Percentiles rank a stretch among this genome's conserved stretches.
phyloP scores from a whole-genome alignment of 306 rosid genomes.

The Pterocarpus santalinus region DNA sequence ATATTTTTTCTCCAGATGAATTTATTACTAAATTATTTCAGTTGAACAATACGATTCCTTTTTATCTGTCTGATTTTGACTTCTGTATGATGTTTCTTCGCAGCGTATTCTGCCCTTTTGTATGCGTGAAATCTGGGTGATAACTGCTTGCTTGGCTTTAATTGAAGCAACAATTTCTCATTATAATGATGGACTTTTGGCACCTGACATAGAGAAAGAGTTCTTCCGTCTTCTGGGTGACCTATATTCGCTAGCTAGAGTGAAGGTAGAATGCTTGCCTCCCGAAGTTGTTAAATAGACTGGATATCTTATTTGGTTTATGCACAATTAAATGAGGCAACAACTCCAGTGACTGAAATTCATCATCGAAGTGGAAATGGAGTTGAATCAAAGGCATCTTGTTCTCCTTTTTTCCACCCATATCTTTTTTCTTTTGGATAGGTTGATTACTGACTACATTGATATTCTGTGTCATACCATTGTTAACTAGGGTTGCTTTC shows the following conservation, averaged over 20 bases:
- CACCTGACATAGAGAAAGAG: conserved; percentile 87
- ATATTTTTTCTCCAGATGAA: conserved; percentile 24
- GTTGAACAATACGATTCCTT: conserved; percentile 43
- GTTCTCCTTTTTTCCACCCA: conserved; percentile 14
- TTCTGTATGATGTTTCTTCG: conserved; percentile 54
- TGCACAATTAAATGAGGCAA: conserved; percentile 40
- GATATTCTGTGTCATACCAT: conserved; percentile 28
- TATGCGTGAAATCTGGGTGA: conserved; percentile 96
- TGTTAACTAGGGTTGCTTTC: conserved; percentile 37
- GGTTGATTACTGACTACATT: conserved; percentile 30
- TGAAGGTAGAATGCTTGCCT: conserved; percentile 70
- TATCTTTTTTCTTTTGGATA: conserved; percentile 32
- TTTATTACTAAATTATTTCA: conserved; percentile 35
- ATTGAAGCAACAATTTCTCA: conserved; percentile 77
- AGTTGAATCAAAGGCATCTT: conserved; percentile 39
- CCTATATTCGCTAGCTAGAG: conserved; percentile 89
- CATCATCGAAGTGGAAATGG: conserved; percentile 30
- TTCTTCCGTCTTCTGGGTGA: conserved; percentile 91
- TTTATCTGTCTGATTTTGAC: conserved; percentile 41
- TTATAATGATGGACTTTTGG: conserved; percentile 72
- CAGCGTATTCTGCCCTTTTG: conserved; percentile 93
- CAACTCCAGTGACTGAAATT: conserved; percentile 32
- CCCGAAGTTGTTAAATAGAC: conserved; percentile 40
- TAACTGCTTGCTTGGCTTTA: conserved; percentile 87
- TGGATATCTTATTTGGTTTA: conserved; percentile 34